These are phyloP conservation scores for Ceratocystiopsis brevicomis DNA, from an alignment of 2,329 filamentous ascomycete species.

Conservation along the genomic window DNA sequence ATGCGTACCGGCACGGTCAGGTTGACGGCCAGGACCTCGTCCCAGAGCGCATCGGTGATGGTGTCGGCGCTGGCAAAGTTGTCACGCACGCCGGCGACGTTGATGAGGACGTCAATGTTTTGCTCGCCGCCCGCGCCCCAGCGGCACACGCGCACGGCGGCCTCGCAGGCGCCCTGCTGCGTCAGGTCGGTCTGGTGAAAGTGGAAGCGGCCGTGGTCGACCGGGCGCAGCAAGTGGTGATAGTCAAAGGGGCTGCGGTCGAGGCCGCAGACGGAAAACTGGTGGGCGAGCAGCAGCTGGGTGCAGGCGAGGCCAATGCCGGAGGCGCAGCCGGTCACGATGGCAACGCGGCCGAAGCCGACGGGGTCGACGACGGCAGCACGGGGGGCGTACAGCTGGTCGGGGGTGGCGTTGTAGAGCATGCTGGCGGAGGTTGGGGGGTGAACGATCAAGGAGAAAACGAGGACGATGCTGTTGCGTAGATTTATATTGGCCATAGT, in stretches of 20 bases:
- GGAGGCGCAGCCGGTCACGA: conserved; percentile 26
- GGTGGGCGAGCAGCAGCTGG: conserved; percentile 21
- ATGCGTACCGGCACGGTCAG: conserved; percentile 33
- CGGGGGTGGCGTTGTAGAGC: conserved; percentile 13
- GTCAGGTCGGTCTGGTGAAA: conserved; percentile 17
- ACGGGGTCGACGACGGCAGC: conserved; percentile 10
- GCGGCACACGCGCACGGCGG: conserved; percentile 15
- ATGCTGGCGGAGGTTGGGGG: conserved; percentile 4
- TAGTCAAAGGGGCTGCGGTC: conserved; percentile 15
- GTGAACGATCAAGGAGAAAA: too few species aligned
- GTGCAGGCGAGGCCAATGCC: conserved; percentile 29
- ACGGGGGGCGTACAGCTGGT: conserved; percentile 11
- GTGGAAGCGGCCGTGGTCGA: conserved; percentile 20
- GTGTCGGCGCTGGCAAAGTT: conserved; percentile 24
- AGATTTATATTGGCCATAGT: too few species aligned
- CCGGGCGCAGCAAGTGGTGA: conserved; percentile 6
- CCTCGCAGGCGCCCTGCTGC: conserved; percentile 14
- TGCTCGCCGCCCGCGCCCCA: conserved; percentile 11
- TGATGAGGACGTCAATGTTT: conserved; percentile 33
- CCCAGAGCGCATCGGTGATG: conserved; percentile 16
- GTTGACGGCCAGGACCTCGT: conserved; percentile 21
- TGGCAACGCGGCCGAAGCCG: conserved; percentile 21
- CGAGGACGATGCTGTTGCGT: too few species aligned
- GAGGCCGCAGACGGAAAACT: conserved; percentile 8
- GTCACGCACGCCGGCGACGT: conserved; percentile 33